Evolutionary conservation across 129 eudicot species (phyloP), one percentile per base, ranked within the genome.

Genomic region (Chrysanthemum seticuspe): DNA sequence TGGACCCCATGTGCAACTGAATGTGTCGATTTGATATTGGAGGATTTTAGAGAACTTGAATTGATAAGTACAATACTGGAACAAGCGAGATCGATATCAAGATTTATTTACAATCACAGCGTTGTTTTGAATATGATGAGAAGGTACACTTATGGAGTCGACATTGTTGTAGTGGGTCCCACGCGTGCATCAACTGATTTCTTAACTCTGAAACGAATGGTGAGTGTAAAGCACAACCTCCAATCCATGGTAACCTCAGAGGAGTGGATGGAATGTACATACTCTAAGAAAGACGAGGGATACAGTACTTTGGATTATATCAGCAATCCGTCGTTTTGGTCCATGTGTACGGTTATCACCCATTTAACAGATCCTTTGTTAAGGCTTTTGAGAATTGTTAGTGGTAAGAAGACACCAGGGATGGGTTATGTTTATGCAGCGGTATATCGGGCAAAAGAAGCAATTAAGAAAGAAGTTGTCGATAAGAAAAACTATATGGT

Each of bases 351-450:
- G 58, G 78, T 74, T n/a, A 78, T 94, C 68, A 80, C 84, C 40
- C 96, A 75, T 31, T 44, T 94, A 62, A 80, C 80, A 3, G 91
- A 90, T 68, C 97, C 99, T 23, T 79, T 94, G 25, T 74, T 94
- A 75, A 80, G 93, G 50, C 82, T 89, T 16, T 65, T 80, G 70
- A 90, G 96, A 77, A 81, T 94, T 50, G 96, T 83, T 58, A 71
- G 87, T 19, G 79, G 89, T 62, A 85, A 86, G 78, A 85, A 82
- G 88, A 84, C 83, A 74, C 97, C 96, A 10, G 91, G 91, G 11
- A 88, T 88, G 99, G 99, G 96, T 29, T 94, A 80, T 74, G 88
- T 86, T 66, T 90, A 84, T 78, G 99, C 99, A 53, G 99, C 88
- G 71, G 54, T 94, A 10, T 94, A 88, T 76, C 84, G 99, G 58